Conservation (phyloP, 805 yeast genomes). For the Ogataea nitratoaversa region DNA sequence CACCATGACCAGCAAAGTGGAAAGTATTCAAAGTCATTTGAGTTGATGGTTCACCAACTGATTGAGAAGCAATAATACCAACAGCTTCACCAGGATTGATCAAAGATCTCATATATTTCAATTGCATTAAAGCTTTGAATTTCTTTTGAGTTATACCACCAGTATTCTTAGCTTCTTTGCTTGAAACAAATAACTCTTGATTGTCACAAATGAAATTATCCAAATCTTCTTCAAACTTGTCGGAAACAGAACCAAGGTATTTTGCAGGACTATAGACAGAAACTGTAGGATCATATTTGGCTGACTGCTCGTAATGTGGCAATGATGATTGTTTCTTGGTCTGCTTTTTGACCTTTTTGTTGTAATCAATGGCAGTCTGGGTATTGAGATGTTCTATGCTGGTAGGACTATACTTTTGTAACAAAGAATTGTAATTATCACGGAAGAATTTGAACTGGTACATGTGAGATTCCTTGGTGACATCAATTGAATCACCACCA, state of each 20-base stretch:
- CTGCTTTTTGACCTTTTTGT: slow-evolving; percentile 76
- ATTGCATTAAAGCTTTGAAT: slow-evolving; percentile 94
- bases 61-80: slow-evolving; percentile 95
- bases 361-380: slow-evolving; percentile 72
- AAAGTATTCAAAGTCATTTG: slow-evolving; percentile 96
- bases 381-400: slow-evolving; percentile 75
- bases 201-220: slow-evolving; percentile 63
- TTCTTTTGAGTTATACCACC: slow-evolving; percentile 67
- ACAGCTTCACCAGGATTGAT: slow-evolving; percentile 98
- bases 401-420: slow-evolving; percentile 83
- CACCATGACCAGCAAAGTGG: slow-evolving; percentile 99
- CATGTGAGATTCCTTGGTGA: slow-evolving; percentile 91
- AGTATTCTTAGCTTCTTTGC: slow-evolving; percentile 41
- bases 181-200: slow-evolving; percentile 49
- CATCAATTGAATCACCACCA: slow-evolving; percentile 97
- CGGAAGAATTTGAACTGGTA: slow-evolving; percentile 89
- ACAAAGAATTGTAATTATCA: slow-evolving; percentile 82
- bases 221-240: slow-evolving; percentile 75
- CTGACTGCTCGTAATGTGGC: slow-evolving; percentile 57
- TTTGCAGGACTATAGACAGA: slow-evolving; percentile 84
- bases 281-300: slow-evolving; percentile 83
- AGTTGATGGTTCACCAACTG: slow-evolving; percentile 97
- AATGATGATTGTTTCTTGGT: slow-evolving; percentile 57
- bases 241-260: slow-evolving; percentile 90
- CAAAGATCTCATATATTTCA: slow-evolving; percentile 94